A percentile compares a stretch with the other conserved stretches of the same genome.
Conservation (phyloP, 106 monocot species). For the Allium sativum region DNA sequence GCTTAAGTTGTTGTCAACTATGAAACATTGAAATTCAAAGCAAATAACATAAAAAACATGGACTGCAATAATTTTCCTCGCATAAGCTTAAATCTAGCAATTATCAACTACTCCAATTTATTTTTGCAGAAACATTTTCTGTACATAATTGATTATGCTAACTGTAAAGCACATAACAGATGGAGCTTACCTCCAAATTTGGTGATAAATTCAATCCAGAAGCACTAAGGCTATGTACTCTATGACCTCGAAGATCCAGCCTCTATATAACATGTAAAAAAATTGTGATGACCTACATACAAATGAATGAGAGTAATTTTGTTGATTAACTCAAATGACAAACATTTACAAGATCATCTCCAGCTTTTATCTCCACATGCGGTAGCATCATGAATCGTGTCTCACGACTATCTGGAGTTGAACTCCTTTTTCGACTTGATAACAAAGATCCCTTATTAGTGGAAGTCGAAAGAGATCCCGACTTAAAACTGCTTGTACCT, state of each 20-base stretch:
- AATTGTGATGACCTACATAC: slow-evolving; percentile 1
- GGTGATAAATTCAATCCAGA: slow-evolving; percentile 63
- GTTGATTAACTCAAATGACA: not conserved
- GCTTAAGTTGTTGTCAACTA: no score
- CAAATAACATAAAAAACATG: no score
- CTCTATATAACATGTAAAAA: slow-evolving; percentile 39
- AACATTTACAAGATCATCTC: slow-evolving; percentile 66
- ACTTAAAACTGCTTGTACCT: slow-evolving; percentile 30
- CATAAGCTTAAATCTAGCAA: no score
- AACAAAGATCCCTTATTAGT: slow-evolving; percentile 33
- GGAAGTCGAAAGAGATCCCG: slow-evolving; percentile 32
- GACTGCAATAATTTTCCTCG: no score
- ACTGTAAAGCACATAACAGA: not conserved
- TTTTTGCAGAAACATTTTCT: no score
- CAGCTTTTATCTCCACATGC: slow-evolving; percentile 72
- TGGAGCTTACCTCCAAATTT: slow-evolving; percentile 57
- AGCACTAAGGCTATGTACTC: slow-evolving; percentile 59
- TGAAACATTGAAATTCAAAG: no score
- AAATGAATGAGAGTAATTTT: not conserved
- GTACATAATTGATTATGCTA: not conserved
- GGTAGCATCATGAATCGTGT: slow-evolving; percentile 78
- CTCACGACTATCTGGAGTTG: slow-evolving; percentile 46
- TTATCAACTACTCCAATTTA: no score
- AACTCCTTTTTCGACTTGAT: slow-evolving; percentile 33
- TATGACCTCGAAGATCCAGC: slow-evolving; percentile 83